A percentile compares a stretch with the other conserved stretches of the same genome.
Evolutionary conservation across 345 rosid species (phyloP).

Genomic region (Atalantia buxifolia): DNA sequence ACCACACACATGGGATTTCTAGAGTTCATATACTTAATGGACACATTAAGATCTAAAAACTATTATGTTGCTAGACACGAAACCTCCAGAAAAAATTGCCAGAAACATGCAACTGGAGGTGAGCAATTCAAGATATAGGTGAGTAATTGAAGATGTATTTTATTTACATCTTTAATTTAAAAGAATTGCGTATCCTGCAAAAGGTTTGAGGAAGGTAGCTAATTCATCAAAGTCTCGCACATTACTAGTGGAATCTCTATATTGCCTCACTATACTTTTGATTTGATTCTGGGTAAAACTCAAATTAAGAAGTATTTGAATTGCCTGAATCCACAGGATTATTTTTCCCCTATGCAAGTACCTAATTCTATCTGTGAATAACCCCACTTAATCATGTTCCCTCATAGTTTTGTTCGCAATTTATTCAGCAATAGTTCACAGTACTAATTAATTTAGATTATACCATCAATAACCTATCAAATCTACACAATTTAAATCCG

Average conservation of each 20-base stretch:
- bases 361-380: background rate
- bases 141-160: background rate
- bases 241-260: background rate
- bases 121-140: background rate
- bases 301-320: background rate
- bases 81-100: background rate
- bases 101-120: background rate
- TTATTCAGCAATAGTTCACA: background rate
- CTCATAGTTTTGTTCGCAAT: background rate
- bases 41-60: background rate
- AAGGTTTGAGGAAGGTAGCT: background rate
- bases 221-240: background rate
- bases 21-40: background rate
- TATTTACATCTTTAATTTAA: background rate
- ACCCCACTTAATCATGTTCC: background rate
- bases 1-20: background rate
- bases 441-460: background rate
- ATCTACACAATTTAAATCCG: slow-evolving; percentile 1
- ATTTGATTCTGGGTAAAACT: background rate
- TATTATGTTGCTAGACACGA: background rate
- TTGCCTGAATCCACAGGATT: background rate
- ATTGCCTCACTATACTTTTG: background rate
- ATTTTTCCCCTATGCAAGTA: background rate
- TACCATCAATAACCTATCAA: background rate
- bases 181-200: background rate